A percentile compares a stretch with the other conserved stretches of the same genome.
These are phyloP conservation scores for Tulasnella sp. DNA, from an alignment of 768 basidiomycete genomes.

Conservation along the genomic window DNA sequence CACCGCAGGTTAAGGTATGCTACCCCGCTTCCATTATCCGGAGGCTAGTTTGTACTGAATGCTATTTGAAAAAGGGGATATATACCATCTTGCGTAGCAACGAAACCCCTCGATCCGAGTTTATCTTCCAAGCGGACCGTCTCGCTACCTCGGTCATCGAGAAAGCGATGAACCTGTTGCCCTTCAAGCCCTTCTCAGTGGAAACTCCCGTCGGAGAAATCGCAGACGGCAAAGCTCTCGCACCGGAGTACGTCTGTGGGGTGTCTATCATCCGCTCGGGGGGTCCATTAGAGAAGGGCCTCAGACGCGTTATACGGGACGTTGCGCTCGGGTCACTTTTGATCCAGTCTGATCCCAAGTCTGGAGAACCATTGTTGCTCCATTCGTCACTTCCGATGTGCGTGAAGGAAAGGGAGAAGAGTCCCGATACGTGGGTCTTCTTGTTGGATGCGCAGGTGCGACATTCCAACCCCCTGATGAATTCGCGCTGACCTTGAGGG, in stretches of 20 bases:
- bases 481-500: background rate
- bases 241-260: conserved; percentile 65
- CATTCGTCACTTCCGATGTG: conserved; percentile 67
- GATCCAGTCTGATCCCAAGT: conserved; percentile 72
- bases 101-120: conserved; percentile 65
- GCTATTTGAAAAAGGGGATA: conserved; percentile 49
- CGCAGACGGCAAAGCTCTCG: conserved; percentile 48
- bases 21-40: background rate
- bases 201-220: conserved; percentile 52
- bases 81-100: conserved; percentile 72
- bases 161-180: conserved; percentile 70
- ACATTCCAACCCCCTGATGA: background rate
- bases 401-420: conserved; percentile 52
- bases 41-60: background rate
- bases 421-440: conserved; percentile 67
- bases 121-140: conserved; percentile 85
- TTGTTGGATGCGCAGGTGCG: conserved; percentile 77
- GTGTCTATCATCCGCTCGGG: conserved; percentile 85
- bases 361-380: conserved; percentile 80
- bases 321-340: conserved; percentile 79
- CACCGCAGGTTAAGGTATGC: conserved; percentile 65
- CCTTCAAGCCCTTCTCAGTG: conserved; percentile 48
- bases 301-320: conserved; percentile 77
- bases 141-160: conserved; percentile 77
- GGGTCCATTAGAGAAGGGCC: conserved; percentile 79